phyloP scores from a whole-genome alignment of 495 filamentous ascomycete species.

The Aspergillus carlsbadensis region DNA sequence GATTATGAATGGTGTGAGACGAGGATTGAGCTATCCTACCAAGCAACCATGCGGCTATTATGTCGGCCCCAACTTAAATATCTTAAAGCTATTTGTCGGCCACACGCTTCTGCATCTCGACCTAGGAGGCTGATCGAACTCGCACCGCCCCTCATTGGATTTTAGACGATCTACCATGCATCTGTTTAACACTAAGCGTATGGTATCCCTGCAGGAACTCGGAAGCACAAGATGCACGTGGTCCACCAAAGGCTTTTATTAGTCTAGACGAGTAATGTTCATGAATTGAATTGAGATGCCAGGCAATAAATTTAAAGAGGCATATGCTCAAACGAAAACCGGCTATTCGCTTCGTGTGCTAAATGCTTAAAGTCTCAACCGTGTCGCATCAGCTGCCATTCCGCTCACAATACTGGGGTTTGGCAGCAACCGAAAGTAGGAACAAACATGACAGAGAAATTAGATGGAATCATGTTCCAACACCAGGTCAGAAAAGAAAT shows the following conservation, averaged over 20 bases:
- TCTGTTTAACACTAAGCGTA: background rate
- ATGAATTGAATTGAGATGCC: conserved; percentile 7
- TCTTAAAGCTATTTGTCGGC: too few species aligned
- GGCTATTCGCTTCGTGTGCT: conserved; percentile 45
- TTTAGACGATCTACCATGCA: too few species aligned
- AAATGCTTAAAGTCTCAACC: conserved; percentile 38
- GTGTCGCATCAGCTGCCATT: conserved; percentile 28
- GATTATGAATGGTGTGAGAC: too few species aligned
- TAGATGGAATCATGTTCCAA: conserved; percentile 25
- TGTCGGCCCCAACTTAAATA: too few species aligned
- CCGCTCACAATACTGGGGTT: conserved; percentile 6
- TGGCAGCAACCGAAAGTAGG: conserved; percentile 5
- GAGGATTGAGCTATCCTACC: background rate
- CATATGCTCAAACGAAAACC: conserved; percentile 32
- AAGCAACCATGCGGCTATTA: too few species aligned
- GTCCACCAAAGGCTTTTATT: conserved; percentile 10
- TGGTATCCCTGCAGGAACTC: background rate
- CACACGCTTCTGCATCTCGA: background rate
- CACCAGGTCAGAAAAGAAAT: conserved; percentile 41
- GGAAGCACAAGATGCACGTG: background rate
- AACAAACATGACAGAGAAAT: conserved; percentile 12
- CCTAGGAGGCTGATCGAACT: too few species aligned
- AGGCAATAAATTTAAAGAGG: conserved; percentile 16
- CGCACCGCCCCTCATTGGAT: too few species aligned
- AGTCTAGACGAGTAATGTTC: conserved; percentile 13